Evolutionary conservation across 768 basidiomycete genomes (phyloP), one percentile per base, ranked within the genome.

Genomic region (Suillus spraguei): DNA sequence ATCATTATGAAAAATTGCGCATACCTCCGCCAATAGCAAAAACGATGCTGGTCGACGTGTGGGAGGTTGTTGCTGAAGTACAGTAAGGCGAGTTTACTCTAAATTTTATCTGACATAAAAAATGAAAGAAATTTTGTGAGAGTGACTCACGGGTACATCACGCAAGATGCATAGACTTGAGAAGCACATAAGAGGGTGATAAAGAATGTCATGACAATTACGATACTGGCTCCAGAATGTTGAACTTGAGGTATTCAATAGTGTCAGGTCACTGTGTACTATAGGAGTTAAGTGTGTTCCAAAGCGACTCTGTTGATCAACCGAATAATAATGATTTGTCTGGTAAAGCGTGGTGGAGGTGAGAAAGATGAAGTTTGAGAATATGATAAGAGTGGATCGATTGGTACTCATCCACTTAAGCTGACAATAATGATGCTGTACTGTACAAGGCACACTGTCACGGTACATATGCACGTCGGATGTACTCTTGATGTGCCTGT

Each of bases 131-230:
- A 41, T n/a, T n/a, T 17, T 41, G 10, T 17, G n/a, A n/a, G n/a
- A 28, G 24, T 17, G 17, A 28, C 56, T 58, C 56, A 58, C 56
- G 17, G 5, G 8, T 17, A 50, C 16, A 17, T 11, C n/a, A n/a
- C n/a, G n/a, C 56, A 58, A 17, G 38, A 58, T 41, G 56, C 56
- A 28, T 58, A 28, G 17, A 41, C 56, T 41, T 58, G 56, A 41
- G 56, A 41, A 58, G 16, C 56, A 58, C 24, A 58, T 24, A 58
- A 39, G 17, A 58, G 56, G 20, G 11, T 8, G 24, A 58, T 9
- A 32, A 41, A 41, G 6, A 56, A 28, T 16, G 22, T 17, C 24
- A 56, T 10, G 9, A 20, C n/a, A 11, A 39, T 56, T 16, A 17
- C 17, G 24, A 17, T 11, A 17, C 56, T 28, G 20, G 38, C 38